Percentiles rank a stretch among this genome's conserved stretches.
These are phyloP conservation scores for Aspergillus affinis DNA, from an alignment of 495 filamentous ascomycete species.

Conservation along the genomic window DNA sequence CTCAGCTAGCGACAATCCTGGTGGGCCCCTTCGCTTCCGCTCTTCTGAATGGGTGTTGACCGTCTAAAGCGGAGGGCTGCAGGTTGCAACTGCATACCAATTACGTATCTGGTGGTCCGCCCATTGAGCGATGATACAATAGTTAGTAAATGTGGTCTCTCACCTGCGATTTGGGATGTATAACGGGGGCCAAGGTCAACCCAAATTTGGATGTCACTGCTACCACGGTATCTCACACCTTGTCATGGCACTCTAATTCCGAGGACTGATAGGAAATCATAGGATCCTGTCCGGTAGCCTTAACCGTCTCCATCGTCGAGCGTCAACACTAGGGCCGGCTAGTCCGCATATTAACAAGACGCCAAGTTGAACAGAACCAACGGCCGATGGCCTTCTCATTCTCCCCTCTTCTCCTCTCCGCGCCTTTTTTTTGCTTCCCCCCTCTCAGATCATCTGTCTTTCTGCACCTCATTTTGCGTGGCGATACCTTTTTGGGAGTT, in stretches of 20 bases:
- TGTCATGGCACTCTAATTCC: background rate
- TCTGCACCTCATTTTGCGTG: background rate
- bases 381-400: too few relatives aligned
- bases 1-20: background rate
- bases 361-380: too few relatives aligned
- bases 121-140: background rate
- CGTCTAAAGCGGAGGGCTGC: background rate
- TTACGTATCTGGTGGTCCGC: constrained; percentile 1
- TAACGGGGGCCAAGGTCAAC: background rate
- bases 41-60: background rate
- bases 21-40: background rate
- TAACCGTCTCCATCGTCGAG: too few relatives aligned
- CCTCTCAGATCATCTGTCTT: background rate
- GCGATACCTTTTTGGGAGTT: background rate
- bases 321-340: background rate
- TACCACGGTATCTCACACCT: background rate
- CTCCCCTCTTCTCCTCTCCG: background rate
- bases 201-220: background rate
- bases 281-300: too few relatives aligned
- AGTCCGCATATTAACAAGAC: background rate
- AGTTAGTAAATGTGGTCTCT: too few relatives aligned
- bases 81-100: constrained; percentile 5
- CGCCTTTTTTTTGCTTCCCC: background rate
- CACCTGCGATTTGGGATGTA: too few relatives aligned
- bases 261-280: too few relatives aligned